Conservation (phyloP, 192 early-diverging fungal genomes). For the Rhizoclosmatium sp. region DNA sequence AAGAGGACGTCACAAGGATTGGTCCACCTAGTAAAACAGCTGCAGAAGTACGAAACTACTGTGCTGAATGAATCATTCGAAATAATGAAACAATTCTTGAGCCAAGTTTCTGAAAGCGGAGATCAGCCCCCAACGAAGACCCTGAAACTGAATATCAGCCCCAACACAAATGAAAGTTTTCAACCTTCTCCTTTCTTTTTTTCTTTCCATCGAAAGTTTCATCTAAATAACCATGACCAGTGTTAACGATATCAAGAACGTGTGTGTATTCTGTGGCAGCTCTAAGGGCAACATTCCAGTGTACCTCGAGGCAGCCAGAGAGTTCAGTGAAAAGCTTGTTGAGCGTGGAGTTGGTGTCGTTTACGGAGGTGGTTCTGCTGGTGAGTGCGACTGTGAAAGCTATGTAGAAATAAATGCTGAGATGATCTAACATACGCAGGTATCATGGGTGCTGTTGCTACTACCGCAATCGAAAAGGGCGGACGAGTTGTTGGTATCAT, state of each 20-base stretch:
- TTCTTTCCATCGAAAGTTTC: no score
- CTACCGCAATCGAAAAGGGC: slow-evolving; percentile 59
- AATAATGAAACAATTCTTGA: no score
- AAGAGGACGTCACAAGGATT: no score
- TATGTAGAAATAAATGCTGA: background rate
- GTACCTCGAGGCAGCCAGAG: slow-evolving; percentile 38
- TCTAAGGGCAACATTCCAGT: slow-evolving; percentile 29
- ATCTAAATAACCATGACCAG: no score
- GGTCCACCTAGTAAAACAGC: no score
- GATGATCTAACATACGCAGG: background rate
- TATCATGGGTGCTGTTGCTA: slow-evolving; percentile 87
- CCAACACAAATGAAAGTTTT: no score
- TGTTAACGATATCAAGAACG: slow-evolving; percentile 16
- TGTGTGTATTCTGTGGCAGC: slow-evolving; percentile 62
- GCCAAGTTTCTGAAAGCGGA: no score
- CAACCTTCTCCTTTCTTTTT: no score
- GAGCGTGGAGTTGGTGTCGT: slow-evolving; percentile 36
- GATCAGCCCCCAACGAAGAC: no score
- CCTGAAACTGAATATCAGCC: no score
- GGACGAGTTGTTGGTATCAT: slow-evolving; percentile 80
- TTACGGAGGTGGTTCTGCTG: slow-evolving; percentile 59
- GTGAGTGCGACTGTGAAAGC: slow-evolving; percentile 27
- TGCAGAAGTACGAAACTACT: no score
- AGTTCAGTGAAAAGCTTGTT: slow-evolving; percentile 30
- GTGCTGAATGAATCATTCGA: no score